Evolutionary conservation across 495 filamentous ascomycete species (phyloP).

Genomic region (Elaphomyces granulatus): DNA sequence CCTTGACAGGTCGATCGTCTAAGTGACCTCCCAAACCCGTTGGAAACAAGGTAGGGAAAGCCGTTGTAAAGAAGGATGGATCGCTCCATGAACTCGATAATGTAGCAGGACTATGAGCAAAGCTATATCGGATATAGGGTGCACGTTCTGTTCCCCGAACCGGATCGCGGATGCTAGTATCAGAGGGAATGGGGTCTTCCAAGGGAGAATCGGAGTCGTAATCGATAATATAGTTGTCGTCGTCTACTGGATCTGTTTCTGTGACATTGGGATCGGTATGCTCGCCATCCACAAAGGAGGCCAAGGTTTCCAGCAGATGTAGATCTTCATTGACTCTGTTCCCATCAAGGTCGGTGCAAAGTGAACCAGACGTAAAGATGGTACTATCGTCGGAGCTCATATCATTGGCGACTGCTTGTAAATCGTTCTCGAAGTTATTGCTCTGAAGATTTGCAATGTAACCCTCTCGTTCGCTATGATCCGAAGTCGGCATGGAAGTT

Average conservation of each 20-base stretch:
- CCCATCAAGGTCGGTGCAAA: slow-evolving; percentile 6
- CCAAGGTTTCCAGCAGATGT: slow-evolving; percentile 3
- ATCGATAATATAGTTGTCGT: too few relatives aligned
- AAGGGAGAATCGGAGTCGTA: too few relatives aligned
- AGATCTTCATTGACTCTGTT: slow-evolving; percentile 7
- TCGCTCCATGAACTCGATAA: slow-evolving; percentile 6
- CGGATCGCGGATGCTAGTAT: too few relatives aligned
- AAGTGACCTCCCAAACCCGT: slow-evolving; percentile 9
- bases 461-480: slow-evolving; percentile 3
- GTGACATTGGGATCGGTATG: too few relatives aligned
- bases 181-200: too few relatives aligned
- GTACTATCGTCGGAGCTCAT: neutral
- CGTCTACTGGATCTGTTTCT: too few relatives aligned
- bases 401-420: neutral
- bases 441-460: slow-evolving; percentile 2
- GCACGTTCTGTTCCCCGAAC: too few relatives aligned
- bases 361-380: slow-evolving; percentile 2
- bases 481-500: neutral
- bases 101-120: neutral
- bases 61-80: slow-evolving; percentile 7
- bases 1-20: slow-evolving; percentile 4
- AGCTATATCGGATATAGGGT: neutral
- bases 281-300: too few relatives aligned
- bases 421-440: slow-evolving; percentile 5
- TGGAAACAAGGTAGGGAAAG: slow-evolving; percentile 12